Percentiles rank a stretch among this genome's conserved stretches.
These are phyloP conservation scores for Trichoderma guizhouense DNA, from an alignment of 2,329 filamentous ascomycete species.

Conservation along the genomic window DNA sequence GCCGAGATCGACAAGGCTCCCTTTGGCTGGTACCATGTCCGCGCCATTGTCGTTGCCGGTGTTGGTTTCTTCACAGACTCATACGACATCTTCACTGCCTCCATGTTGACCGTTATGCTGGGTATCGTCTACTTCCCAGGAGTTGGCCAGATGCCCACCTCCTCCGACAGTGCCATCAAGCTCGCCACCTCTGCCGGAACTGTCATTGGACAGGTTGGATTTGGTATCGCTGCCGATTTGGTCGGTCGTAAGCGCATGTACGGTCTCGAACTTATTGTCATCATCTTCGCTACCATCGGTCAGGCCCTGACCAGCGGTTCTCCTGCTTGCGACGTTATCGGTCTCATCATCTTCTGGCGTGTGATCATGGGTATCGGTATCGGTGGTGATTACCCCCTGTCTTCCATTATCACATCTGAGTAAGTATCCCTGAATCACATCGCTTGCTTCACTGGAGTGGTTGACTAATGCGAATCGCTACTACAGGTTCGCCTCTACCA, in stretches of 20 bases:
- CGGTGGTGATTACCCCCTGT: constrained; percentile 69
- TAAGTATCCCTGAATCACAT: constrained; percentile 34
- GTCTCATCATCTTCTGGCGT: constrained; percentile 75
- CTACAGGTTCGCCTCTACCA: constrained; percentile 65
- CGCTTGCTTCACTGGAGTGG: neutral
- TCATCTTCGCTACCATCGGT: constrained; percentile 73
- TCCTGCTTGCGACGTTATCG: constrained; percentile 59
- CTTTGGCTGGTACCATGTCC: constrained; percentile 81
- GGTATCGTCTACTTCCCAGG: constrained; percentile 71
- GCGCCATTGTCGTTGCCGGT: constrained; percentile 73
- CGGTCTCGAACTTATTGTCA: constrained; percentile 74
- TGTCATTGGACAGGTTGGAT: constrained; percentile 76
- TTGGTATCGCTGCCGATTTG: constrained; percentile 74
- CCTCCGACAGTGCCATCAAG: constrained; percentile 78
- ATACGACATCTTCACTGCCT: constrained; percentile 78
- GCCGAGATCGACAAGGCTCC: constrained; percentile 78
- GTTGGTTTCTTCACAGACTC: constrained; percentile 88
- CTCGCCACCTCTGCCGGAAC: constrained; percentile 80
- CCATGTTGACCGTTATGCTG: constrained; percentile 69
- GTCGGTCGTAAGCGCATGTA: constrained; percentile 71
- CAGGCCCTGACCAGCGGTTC: constrained; percentile 66
- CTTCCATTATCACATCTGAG: constrained; percentile 80
- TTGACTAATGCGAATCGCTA: neutral
- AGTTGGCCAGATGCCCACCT: constrained; percentile 58
- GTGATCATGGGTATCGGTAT: constrained; percentile 60